Conservation (phyloP, 202 grass and related monocot species). For the Miscanthus sacchariflorus region DNA sequence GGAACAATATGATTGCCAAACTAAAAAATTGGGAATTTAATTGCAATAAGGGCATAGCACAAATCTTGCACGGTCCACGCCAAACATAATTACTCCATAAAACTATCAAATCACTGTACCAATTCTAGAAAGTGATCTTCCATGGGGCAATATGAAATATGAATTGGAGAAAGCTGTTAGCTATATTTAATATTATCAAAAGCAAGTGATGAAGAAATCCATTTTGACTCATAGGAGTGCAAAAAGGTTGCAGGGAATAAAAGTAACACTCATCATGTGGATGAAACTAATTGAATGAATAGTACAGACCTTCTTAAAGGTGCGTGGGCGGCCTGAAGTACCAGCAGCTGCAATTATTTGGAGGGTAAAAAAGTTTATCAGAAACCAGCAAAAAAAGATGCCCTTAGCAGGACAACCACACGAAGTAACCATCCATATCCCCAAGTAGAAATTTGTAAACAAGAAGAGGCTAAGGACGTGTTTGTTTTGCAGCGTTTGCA, state of each 20-base stretch:
- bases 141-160: not conserved
- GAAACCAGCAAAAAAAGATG: slow-evolving; percentile 8
- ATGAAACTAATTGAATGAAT: slow-evolving; percentile 9
- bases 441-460: not conserved
- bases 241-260: not conserved
- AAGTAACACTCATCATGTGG: not conserved
- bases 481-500: not conserved
- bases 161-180: not conserved
- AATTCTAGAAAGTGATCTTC: slow-evolving; percentile 1
- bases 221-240: not conserved
- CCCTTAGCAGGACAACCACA: not conserved
- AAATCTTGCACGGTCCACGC: not conserved
- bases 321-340: slow-evolving; percentile 80
- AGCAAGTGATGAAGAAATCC: slow-evolving; percentile 10
- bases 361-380: slow-evolving; percentile 23
- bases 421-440: not conserved
- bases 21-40: slow-evolving; percentile 1
- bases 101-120: not conserved
- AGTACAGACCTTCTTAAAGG: slow-evolving; percentile 80
- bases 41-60: not conserved
- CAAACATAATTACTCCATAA: not conserved
- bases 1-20: not conserved
- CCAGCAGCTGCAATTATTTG: slow-evolving; percentile 84
- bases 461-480: not conserved
- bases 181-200: not conserved